phyloP scores from a whole-genome alignment of 192 early-diverging fungal genomes.

The Dimargaris xerosporica region DNA sequence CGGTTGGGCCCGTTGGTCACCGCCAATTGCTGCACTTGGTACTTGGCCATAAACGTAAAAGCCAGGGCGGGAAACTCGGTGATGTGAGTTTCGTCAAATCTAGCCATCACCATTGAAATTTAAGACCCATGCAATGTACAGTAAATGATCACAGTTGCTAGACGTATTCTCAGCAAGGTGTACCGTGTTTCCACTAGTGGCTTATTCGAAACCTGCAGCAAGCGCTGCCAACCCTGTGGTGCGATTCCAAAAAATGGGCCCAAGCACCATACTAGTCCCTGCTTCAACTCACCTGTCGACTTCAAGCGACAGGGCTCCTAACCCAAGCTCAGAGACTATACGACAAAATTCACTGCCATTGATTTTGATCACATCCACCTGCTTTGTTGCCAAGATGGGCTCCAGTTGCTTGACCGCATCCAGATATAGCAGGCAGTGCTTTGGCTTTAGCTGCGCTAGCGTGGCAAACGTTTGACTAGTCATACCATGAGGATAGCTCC shows the following conservation, averaged over 20 bases:
- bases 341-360: not conserved
- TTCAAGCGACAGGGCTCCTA: not conserved
- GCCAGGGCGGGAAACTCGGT: not conserved
- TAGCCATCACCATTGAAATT: not conserved
- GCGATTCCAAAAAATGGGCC: not conserved
- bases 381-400: not conserved
- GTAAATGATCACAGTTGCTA: not conserved
- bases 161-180: not conserved
- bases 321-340: not conserved
- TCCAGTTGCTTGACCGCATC: conserved; percentile 3
- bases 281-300: not conserved
- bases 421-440: not conserved
- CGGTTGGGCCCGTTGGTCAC: conserved; percentile 4
- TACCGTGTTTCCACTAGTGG: not conserved
- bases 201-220: not conserved
- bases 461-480: not conserved
- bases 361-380: conserved; percentile 4
- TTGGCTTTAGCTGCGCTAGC: not conserved
- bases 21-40: not conserved
- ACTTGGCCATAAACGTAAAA: not conserved
- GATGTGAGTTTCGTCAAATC: not conserved
- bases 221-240: not conserved
- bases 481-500: conserved; percentile 2
- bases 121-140: not conserved
- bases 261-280: not conserved